A percentile compares a stretch with the other conserved stretches of the same genome.
phyloP scores from a whole-genome alignment of 1,139 yeast genomes.

The Candida tetrigidarum region DNA sequence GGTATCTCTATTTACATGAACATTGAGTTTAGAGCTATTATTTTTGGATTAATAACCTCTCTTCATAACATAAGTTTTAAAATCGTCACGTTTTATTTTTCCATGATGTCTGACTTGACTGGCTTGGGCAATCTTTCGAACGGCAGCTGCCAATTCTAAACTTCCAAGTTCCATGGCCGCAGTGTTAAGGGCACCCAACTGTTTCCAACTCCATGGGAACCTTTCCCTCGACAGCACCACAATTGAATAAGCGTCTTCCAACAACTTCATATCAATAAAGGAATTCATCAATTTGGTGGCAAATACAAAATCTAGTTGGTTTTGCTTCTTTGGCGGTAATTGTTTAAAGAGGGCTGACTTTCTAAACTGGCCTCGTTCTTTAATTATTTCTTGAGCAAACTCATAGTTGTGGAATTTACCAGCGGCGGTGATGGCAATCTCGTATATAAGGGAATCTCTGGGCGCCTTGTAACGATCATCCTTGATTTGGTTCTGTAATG shows the following conservation, averaged over 20 bases:
- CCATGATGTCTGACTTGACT: constrained; percentile 44
- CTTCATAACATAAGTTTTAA: constrained; percentile 33
- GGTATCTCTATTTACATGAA: constrained; percentile 6
- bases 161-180: constrained; percentile 58
- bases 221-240: constrained; percentile 67
- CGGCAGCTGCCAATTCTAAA: constrained; percentile 35
- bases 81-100: constrained; percentile 40
- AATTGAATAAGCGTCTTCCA: constrained; percentile 73
- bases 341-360: constrained; percentile 52
- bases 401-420: constrained; percentile 53
- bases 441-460: constrained; percentile 59
- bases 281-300: constrained; percentile 66
- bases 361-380: constrained; percentile 75
- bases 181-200: constrained; percentile 50
- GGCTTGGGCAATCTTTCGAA: constrained; percentile 39
- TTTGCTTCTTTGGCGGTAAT: constrained; percentile 42
- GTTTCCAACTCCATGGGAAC: constrained; percentile 73
- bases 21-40: no score
- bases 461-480: constrained; percentile 29
- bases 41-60: constrained; percentile 41
- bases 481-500: constrained; percentile 10
- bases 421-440: constrained; percentile 69
- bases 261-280: constrained; percentile 52
- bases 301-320: constrained; percentile 64
- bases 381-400: constrained; percentile 72